Evolutionary conservation across 1,139 yeast genomes (phyloP), one percentile per base, ranked within the genome.

Genomic region (Magnusiomyces tetraspermus): DNA sequence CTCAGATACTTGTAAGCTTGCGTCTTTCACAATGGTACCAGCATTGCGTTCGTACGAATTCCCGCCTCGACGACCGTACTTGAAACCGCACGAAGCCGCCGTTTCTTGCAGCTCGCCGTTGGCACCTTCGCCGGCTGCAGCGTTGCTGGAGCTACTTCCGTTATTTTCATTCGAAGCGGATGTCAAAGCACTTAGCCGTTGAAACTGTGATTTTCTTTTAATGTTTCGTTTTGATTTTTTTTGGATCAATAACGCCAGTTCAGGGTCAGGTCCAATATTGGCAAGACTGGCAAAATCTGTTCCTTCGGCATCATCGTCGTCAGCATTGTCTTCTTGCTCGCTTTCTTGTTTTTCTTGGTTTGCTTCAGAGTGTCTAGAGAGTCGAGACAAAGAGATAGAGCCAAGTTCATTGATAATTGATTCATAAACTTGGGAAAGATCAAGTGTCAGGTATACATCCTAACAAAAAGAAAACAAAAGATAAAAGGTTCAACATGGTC

Each of bases 1-100:
- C 0, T 83, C 83, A 8, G 82, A 73, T 21, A 76, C 67, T 57
- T 79, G 81, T 38, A 80, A 60, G 11, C 23, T 31, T 11, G 49
- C 13, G 23, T 30, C 46, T 28, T 43, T 23, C 13, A 13, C 37
- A 5, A 28, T 30, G 13, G 33, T 15, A 10, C 13, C 19, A 26
- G 36, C 15, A n/a, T 19, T 43, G n/a, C 28, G 3, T 28, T 31
- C 26, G 11, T 5, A 11, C 3, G 10, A 4, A 11, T 10, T 8
- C 22, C 17, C 15, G 10, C 38, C 48, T 33, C 24, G n/a, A 5
- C 37, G 22, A 8, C 24, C 28, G 13, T 17, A 3, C 21, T 21
- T 38, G 24, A 38, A 38, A 3, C 42, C 24, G 17, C 42, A n/a
- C n/a, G n/a, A n/a, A n/a, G n/a, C n/a, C n/a, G n/a, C n/a, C n/a